Conservation (phyloP, 352 stramenopile genomes). For the Pythium rhizo-oryzae region DNA sequence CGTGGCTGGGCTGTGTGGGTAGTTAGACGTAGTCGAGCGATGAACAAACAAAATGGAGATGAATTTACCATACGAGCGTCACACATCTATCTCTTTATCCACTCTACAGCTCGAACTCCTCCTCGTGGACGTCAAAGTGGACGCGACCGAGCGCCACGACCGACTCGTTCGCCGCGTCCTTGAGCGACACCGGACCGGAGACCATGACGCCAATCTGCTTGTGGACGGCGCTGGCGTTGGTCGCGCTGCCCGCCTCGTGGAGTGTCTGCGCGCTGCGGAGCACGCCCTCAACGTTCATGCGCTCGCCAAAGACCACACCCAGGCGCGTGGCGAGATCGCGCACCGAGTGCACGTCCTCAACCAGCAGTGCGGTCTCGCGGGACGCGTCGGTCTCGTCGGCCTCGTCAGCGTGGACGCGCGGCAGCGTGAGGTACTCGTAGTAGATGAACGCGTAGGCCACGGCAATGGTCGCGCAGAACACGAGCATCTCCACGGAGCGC, state of each 20-base stretch:
- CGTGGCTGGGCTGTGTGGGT: constrained; percentile 1
- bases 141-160: constrained; percentile 1
- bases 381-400: not conserved
- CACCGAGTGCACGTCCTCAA: constrained; percentile 40
- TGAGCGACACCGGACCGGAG: constrained; percentile 22
- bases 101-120: constrained; percentile 27
- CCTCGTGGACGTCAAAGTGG: constrained; percentile 24
- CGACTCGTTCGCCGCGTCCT: constrained; percentile 17
- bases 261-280: not conserved
- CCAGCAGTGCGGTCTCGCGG: not conserved
- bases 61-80: too few relatives aligned
- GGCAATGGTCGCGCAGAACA: constrained; percentile 48
- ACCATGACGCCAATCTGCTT: constrained; percentile 18
- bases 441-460: constrained; percentile 54
- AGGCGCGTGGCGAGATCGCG: constrained; percentile 28
- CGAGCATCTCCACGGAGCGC: constrained; percentile 47
- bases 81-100: too few relatives aligned
- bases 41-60: too few relatives aligned
- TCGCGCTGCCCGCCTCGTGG: not conserved
- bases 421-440: constrained; percentile 40
- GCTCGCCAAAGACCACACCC: constrained; percentile 12
- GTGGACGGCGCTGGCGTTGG: not conserved
- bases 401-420: constrained; percentile 21
- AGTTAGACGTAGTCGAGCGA: not conserved
- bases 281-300: constrained; percentile 2